Percentiles rank a stretch among this genome's conserved stretches.
These are phyloP conservation scores for Bassia scoparia DNA, from an alignment of 148 eudicot genomes.

Conservation along the genomic window DNA sequence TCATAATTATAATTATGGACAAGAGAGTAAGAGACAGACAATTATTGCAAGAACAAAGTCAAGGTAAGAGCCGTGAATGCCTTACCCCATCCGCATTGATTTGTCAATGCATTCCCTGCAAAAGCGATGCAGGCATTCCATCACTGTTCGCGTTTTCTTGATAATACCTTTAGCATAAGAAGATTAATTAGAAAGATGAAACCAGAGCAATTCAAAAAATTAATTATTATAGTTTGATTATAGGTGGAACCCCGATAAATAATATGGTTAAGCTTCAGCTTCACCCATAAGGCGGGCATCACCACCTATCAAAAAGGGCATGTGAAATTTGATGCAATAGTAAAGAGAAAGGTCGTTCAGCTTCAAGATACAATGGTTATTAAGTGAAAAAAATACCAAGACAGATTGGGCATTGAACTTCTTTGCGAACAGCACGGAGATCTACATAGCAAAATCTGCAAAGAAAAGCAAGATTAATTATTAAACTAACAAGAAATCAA, in stretches of 20 bases:
- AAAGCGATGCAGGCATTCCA: slow-evolving; percentile 98
- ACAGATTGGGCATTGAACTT: slow-evolving; percentile 89
- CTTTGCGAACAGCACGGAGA: slow-evolving; percentile 53
- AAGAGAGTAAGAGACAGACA: not conserved
- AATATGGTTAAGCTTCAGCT: not conserved
- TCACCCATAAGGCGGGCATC: not conserved
- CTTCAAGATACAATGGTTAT: not conserved
- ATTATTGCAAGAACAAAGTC: not conserved
- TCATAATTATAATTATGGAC: not conserved
- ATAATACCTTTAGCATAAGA: slow-evolving; percentile 61
- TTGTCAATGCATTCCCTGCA: slow-evolving; percentile 99
- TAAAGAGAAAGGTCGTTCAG: not conserved
- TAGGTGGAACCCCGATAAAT: not conserved
- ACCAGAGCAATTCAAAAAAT: not conserved
- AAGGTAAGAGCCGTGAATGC: not conserved
- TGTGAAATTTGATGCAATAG: not conserved
- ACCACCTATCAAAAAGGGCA: not conserved
- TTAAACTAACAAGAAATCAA: not conserved
- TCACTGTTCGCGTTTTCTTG: slow-evolving; percentile 88
- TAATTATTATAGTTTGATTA: not conserved
- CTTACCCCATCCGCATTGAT: slow-evolving; percentile 97
- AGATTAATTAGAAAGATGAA: not conserved
- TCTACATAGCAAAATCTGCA: slow-evolving; percentile 43
- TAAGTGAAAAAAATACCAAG: slow-evolving; percentile 51
- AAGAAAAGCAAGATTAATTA: slow-evolving; percentile 1